Evolutionary conservation across 441 rosid species (phyloP).

Genomic region (Erodium texanum): DNA sequence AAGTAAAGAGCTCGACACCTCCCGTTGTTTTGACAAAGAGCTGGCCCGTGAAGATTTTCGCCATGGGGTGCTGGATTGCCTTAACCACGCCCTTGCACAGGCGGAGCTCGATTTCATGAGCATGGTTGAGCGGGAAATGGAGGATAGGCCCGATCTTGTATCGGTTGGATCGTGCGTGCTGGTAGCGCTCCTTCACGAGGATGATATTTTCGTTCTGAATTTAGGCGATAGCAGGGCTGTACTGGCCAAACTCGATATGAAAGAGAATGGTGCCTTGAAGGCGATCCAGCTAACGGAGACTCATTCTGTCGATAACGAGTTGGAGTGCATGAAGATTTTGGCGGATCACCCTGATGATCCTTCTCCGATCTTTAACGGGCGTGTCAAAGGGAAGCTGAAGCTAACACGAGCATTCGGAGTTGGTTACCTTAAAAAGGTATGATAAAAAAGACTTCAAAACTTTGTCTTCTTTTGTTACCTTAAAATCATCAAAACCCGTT

Average conservation of each 20-base stretch:
- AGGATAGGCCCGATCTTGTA: conserved; percentile 84
- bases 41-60: conserved; percentile 29
- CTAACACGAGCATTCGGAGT: conserved; percentile 93
- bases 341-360: conserved; percentile 82
- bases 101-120: conserved; percentile 73
- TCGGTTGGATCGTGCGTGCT: conserved; percentile 88
- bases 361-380: conserved; percentile 46
- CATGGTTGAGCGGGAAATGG: conserved; percentile 98
- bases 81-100: conserved; percentile 58
- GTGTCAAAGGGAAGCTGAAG: conserved; percentile 82
- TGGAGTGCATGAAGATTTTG: conserved; percentile 48
- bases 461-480: neutral
- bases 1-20: neutral
- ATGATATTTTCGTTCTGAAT: conserved; percentile 61
- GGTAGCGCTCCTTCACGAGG: conserved; percentile 66
- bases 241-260: conserved; percentile 44
- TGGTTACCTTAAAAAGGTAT: conserved; percentile 90
- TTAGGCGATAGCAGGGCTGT: conserved; percentile 95
- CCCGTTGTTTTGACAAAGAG: conserved; percentile 23
- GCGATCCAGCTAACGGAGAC: conserved; percentile 76
- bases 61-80: conserved; percentile 60
- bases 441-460: neutral
- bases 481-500: neutral
- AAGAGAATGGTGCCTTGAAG: conserved; percentile 31
- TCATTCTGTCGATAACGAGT: conserved; percentile 78